Evolutionary conservation across 2,329 filamentous ascomycete genomes (phyloP).

Genomic region (Botryotinia calthae): DNA sequence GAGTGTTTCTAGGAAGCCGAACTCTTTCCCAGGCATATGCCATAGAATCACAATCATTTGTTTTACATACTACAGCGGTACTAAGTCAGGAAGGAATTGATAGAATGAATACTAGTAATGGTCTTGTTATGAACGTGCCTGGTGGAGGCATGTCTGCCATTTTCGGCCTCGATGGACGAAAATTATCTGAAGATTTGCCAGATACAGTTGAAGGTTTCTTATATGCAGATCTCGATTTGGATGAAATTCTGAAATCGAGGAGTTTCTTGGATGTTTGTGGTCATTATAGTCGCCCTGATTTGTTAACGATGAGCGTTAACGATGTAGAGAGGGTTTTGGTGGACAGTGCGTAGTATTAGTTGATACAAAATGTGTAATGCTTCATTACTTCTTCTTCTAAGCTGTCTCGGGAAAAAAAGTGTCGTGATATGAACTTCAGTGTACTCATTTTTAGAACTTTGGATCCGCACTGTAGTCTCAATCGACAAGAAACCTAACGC

Average conservation of each 20-base stretch:
- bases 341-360: background rate
- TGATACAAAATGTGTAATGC: background rate
- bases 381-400: background rate
- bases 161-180: conserved; percentile 51
- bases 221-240: conserved; percentile 42
- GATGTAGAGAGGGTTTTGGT: conserved; percentile 18
- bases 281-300: conserved; percentile 31
- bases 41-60: conserved; percentile 56
- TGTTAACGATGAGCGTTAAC: conserved; percentile 31
- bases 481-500: background rate
- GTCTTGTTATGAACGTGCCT: conserved; percentile 46
- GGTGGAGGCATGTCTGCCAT: conserved; percentile 50
- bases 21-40: conserved; percentile 55
- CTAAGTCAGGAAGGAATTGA: conserved; percentile 41
- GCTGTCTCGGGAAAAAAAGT: background rate
- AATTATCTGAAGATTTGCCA: conserved; percentile 43
- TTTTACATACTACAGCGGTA: conserved; percentile 54
- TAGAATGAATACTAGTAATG: background rate
- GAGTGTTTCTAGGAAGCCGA: conserved; percentile 35
- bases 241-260: conserved; percentile 26
- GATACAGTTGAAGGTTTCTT: conserved; percentile 54
- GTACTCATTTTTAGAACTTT: background rate
- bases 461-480: background rate
- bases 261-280: conserved; percentile 31
- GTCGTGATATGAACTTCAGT: background rate